Evolutionary conservation across 164 flowering plant species (phyloP).

Genomic region (Aristolochia fimbriata): DNA sequence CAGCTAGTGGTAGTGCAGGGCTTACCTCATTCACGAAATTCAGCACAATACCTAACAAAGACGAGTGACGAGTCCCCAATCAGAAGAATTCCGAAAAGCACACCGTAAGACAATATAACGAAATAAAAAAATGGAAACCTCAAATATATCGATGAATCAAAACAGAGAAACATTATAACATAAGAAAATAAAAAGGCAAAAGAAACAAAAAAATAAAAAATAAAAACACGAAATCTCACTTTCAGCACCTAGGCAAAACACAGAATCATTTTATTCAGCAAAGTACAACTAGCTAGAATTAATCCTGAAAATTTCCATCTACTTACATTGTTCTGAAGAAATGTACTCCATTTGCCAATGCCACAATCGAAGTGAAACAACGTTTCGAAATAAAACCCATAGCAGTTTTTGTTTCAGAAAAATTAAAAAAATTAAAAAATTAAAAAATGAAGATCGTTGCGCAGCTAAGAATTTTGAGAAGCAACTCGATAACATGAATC

Average conservation of each 20-base stretch:
- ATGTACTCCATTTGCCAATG: too few relatives aligned
- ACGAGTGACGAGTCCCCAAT: not conserved
- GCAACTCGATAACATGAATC: not conserved
- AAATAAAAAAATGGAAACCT: not conserved
- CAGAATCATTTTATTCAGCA: not conserved
- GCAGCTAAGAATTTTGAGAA: not conserved
- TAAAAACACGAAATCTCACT: not conserved
- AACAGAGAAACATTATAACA: not conserved
- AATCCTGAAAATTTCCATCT: too few relatives aligned
- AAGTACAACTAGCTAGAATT: not conserved
- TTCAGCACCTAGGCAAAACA: not conserved
- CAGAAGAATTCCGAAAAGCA: not conserved
- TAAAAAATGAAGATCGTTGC: not conserved
- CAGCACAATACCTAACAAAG: conserved; percentile 64
- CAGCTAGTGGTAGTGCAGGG: not conserved
- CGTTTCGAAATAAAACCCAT: too few relatives aligned
- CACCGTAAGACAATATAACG: not conserved
- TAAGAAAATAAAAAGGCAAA: too few relatives aligned
- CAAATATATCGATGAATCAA: not conserved
- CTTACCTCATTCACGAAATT: conserved; percentile 84
- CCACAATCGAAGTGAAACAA: too few relatives aligned
- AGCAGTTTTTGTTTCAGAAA: too few relatives aligned
- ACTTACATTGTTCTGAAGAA: too few relatives aligned
- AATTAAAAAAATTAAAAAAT: not conserved
- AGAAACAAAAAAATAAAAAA: not conserved